Evolutionary conservation across 208 protist genomes (phyloP), one percentile per base, ranked within the genome.

Genomic region (Kentomonas sorsogonicus): DNA sequence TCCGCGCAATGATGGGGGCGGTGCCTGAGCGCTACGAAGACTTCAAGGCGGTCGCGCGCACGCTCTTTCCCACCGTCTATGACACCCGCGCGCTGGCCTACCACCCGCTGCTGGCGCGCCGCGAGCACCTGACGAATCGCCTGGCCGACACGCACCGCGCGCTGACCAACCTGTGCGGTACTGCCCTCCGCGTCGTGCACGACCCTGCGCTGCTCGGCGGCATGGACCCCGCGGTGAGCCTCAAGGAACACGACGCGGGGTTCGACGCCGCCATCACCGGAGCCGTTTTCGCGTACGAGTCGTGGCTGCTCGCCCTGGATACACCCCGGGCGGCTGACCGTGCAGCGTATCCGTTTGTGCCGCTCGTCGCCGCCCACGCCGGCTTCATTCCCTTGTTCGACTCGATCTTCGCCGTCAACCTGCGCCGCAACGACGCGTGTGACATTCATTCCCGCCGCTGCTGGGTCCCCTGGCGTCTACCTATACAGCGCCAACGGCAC

Each of bases 261-360:
- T 81, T 69, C 64, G 83, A 86, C 53, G 72, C 83, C 1, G 74
- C 76, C 52, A 66, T 84, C 51, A 82, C 76, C 0, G 83, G 83
- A 4, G 57, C 59, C 29, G 57, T 86, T 18, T 91, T 86, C 59
- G 66, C 60, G 2, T 77, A 63, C 59, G 62, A 53, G 18, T 63
- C 56, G 33, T 27, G 59, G 13, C 74, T 56, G 22, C 31, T 87
- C 10, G 43, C 34, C 3, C n/a, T n/a, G n/a, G n/a, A n/a, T n/a
- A n/a, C n/a, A n/a, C n/a, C n/a, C n/a, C n/a, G n/a, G n/a, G n/a
- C n/a, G n/a, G n/a, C n/a, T n/a, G n/a, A n/a, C n/a, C n/a, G n/a
- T n/a, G n/a, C n/a, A n/a, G 66, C 60, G 2, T 77, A 63, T 56
- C 59, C 53, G 18, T 63, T 57, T 27, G 27, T 59, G 13, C 74